phyloP scores from a whole-genome alignment of 129 eudicot genomes.

The Pulicaria dysenterica region DNA sequence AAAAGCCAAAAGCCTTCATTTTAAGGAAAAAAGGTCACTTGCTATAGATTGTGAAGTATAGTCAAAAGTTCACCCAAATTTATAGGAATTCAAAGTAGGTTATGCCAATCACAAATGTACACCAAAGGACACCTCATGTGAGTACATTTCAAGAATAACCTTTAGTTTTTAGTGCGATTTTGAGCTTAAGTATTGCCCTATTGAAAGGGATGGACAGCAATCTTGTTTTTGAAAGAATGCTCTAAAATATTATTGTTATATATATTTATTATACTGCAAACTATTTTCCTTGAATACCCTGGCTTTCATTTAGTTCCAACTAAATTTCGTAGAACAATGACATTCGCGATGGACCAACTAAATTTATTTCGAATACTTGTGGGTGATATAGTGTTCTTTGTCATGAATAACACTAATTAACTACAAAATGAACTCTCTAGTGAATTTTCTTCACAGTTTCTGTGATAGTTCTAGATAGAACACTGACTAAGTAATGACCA shows the following conservation, averaged over 20 bases:
- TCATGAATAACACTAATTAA: no score
- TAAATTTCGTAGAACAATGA: no score
- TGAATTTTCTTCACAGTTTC: background rate
- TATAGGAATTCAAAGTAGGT: background rate
- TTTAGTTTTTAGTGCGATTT: background rate
- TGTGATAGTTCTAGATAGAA: conserved; percentile 6
- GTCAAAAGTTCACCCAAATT: conserved; percentile 5
- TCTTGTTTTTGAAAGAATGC: no score
- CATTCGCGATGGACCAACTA: no score
- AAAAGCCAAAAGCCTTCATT: conserved; percentile 22
- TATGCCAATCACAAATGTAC: background rate
- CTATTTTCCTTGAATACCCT: no score
- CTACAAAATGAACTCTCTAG: background rate
- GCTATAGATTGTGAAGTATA: conserved; percentile 13
- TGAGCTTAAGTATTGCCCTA: no score
- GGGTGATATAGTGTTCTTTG: no score
- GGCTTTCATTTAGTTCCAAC: no score
- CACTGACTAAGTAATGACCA: conserved; percentile 4
- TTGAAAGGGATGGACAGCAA: no score
- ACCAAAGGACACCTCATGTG: background rate
- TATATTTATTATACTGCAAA: no score
- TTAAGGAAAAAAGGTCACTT: background rate
- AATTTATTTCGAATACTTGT: no score
- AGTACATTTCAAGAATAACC: background rate
- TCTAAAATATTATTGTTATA: no score